Evolutionary conservation across 1,284 basidiomycete genomes (phyloP), one percentile per base, ranked within the genome.

Genomic region (Heterobasidion annosum): DNA sequence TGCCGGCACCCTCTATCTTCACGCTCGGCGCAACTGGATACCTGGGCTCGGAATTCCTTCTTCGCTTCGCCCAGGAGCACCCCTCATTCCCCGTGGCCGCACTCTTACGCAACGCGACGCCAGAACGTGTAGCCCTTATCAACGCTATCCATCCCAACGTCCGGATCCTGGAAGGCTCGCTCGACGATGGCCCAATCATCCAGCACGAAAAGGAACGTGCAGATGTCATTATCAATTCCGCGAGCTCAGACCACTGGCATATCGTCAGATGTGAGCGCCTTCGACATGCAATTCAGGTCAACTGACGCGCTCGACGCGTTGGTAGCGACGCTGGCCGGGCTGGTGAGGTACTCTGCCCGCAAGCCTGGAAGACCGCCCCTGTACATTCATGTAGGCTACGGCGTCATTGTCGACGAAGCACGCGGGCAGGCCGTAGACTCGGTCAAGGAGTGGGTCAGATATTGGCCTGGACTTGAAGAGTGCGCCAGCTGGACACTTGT

Each of bases 361-460:
- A 59, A 64, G n/a, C 64, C 70, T 1, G 69, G 66, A 16, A 67
- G 67, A 18, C 69, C 73, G 1, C 74, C 71, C 0, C 53, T 74
- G 13, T 74, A 73, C 52, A 65, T 75, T 48, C 73, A 76, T 40
- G 61, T 72, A 1, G 73, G 73, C 1, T 60, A 62, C 18, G 73
- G 70, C 12, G 68, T 76, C 44, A 47, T 69, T 35, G 68, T 67
- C 50, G 71, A 75, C 60, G 71, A 71, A 55, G 65, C 66, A 8
- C 67, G 65, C 42, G 73, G 72, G 15, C 71, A 72, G 56, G 56
- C 59, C 32, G 61, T 70, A 18, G 64, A 65, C 3, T 54, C 63
- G 47, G 59, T 66, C 19, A 63, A 63, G 37, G 61, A 63, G 18
- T 73, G 70, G 70, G 61, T 64, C 67, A 3, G 74, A 76, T 53